These are phyloP conservation scores for Collybiopsis luxurians DNA, from an alignment of 768 basidiomycete genomes.

Conservation along the genomic window DNA sequence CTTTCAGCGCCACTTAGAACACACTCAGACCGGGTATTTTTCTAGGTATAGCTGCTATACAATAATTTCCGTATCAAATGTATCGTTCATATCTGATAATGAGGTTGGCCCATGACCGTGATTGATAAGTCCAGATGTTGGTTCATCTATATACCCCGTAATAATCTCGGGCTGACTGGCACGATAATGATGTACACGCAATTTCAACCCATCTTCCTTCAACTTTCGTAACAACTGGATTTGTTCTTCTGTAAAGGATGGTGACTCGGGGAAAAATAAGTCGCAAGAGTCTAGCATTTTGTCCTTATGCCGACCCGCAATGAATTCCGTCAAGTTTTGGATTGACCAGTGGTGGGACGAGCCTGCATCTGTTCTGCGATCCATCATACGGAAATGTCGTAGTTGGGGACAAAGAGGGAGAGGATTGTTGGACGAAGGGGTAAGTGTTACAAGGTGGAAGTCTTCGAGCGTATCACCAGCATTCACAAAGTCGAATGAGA, in stretches of 20 bases:
- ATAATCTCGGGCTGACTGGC: not conserved
- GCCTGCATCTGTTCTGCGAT: not conserved
- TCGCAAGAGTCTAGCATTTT: not conserved
- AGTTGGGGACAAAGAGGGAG: not conserved
- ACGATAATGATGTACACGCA: not conserved
- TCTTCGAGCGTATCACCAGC: not conserved
- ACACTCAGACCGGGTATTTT: no score
- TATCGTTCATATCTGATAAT: not conserved
- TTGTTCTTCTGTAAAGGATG: not conserved
- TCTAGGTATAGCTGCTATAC: not conserved
- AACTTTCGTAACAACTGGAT: not conserved
- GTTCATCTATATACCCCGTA: no score
- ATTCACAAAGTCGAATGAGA: not conserved
- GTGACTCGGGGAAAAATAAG: not conserved
- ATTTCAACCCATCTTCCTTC: not conserved
- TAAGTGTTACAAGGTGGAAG: not conserved
- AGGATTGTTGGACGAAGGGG: not conserved
- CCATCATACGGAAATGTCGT: not conserved
- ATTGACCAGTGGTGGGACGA: not conserved
- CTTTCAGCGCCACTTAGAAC: no score
- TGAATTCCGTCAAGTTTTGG: not conserved
- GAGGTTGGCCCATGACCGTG: not conserved
- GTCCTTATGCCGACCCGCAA: not conserved
- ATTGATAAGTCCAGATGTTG: no score
- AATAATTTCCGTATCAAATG: not conserved